These are phyloP conservation scores for Talaromyces sp. DNA, from an alignment of 2,329 filamentous ascomycete species.

Conservation along the genomic window DNA sequence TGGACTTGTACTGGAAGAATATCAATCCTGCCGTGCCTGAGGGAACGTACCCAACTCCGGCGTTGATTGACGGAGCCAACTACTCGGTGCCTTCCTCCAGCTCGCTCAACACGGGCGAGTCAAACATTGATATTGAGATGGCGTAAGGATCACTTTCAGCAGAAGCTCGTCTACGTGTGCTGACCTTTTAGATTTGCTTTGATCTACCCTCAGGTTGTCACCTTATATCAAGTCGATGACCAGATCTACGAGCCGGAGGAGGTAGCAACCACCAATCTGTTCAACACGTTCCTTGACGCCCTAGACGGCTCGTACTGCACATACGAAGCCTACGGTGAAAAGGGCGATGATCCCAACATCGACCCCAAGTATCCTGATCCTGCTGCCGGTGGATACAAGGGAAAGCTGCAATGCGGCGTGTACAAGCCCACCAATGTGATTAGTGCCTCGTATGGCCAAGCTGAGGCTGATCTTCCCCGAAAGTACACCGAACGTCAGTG, in stretches of 20 bases:
- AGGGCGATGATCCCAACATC: constrained; percentile 42
- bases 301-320: constrained; percentile 52
- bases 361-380: constrained; percentile 51
- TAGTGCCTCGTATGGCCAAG: constrained; percentile 53
- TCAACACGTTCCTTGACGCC: constrained; percentile 49
- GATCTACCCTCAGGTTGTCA: constrained; percentile 48
- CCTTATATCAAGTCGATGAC: constrained; percentile 49
- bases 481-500: constrained; percentile 49
- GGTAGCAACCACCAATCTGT: constrained; percentile 24
- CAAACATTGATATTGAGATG: constrained; percentile 52
- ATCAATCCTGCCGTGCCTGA: constrained; percentile 8
- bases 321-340: constrained; percentile 46
- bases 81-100: constrained; percentile 31
- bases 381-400: constrained; percentile 46
- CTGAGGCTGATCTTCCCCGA: constrained; percentile 50
- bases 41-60: constrained; percentile 9
- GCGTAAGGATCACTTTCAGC: constrained; percentile 22
- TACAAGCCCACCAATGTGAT: constrained; percentile 54
- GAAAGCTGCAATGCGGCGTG: constrained; percentile 43
- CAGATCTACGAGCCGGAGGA: constrained; percentile 34
- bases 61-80: constrained; percentile 31
- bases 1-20: constrained; percentile 12
- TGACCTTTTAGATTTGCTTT: constrained; percentile 37
- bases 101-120: constrained; percentile 40
- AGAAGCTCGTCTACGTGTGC: not conserved